These are phyloP conservation scores for Arthrocladium fulminans DNA, from an alignment of 2,329 filamentous ascomycete genomes.

Conservation along the genomic window DNA sequence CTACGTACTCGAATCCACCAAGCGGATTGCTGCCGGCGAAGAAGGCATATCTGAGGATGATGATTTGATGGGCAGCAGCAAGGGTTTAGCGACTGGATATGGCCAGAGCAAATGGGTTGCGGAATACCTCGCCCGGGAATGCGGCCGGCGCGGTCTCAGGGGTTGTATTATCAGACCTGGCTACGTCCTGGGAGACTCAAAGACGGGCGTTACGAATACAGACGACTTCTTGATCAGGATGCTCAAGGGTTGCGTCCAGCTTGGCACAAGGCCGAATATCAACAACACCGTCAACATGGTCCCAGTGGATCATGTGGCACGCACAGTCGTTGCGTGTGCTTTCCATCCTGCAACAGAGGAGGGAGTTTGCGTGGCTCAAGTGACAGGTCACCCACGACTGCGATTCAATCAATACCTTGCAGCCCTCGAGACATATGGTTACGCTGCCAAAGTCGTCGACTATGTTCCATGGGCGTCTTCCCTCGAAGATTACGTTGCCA, in stretches of 20 bases:
- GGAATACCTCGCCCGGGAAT: slow-evolving; percentile 65
- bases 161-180: slow-evolving; percentile 74
- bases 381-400: slow-evolving; percentile 70
- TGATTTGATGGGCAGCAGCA: slow-evolving; percentile 65
- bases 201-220: slow-evolving; percentile 62
- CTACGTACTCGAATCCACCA: slow-evolving; percentile 65
- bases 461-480: slow-evolving; percentile 62
- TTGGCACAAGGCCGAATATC: slow-evolving; percentile 64
- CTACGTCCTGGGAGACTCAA: slow-evolving; percentile 69
- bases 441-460: slow-evolving; percentile 54
- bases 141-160: slow-evolving; percentile 64
- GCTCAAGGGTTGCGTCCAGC: slow-evolving; percentile 77
- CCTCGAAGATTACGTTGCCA: slow-evolving; percentile 60
- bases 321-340: slow-evolving; percentile 66
- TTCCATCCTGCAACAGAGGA: slow-evolving; percentile 48
- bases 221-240: slow-evolving; percentile 88
- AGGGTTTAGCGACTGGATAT: slow-evolving; percentile 75
- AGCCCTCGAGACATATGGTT: slow-evolving; percentile 63
- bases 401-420: slow-evolving; percentile 70
- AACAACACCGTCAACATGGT: slow-evolving; percentile 83
- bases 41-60: slow-evolving; percentile 64
- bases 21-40: slow-evolving; percentile 51
- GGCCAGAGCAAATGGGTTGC: slow-evolving; percentile 85
- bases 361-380: slow-evolving; percentile 58
- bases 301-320: slow-evolving; percentile 73